A percentile compares a stretch with the other conserved stretches of the same genome.
Evolutionary conservation across 257 asterid genomes (phyloP).

Genomic region (Solanum tarijense): DNA sequence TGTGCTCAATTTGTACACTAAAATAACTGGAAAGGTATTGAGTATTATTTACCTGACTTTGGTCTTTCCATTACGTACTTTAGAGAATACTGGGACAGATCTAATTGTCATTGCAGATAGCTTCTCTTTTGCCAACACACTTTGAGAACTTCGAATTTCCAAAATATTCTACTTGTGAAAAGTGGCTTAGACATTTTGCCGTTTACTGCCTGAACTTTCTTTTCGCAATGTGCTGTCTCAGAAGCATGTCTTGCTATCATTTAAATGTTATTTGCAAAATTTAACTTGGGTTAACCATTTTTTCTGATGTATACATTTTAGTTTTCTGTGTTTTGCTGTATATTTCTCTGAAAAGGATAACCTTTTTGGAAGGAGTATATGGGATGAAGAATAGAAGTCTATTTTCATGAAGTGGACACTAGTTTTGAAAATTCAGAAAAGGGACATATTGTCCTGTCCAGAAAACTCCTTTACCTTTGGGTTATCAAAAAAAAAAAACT

Average conservation of each 20-base stretch:
- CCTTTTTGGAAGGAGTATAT: background rate
- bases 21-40: constrained; percentile 46
- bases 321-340: background rate
- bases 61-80: background rate
- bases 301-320: background rate
- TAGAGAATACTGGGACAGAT: background rate
- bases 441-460: background rate
- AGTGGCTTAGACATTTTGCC: background rate
- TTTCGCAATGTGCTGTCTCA: background rate
- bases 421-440: background rate
- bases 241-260: background rate
- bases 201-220: background rate
- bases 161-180: background rate
- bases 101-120: background rate
- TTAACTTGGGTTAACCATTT: background rate
- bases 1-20: constrained; percentile 37
- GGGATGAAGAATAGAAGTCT: background rate
- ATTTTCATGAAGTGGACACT: background rate
- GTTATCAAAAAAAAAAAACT: background rate
- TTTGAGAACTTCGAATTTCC: background rate
- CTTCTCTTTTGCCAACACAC: background rate
- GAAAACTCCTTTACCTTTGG: background rate
- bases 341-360: background rate
- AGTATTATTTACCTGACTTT: background rate
- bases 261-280: background rate